Evolutionary conservation across 139 green algal species (phyloP), one percentile per base, ranked within the genome.

Genomic region (Yamagishiella unicocca): DNA sequence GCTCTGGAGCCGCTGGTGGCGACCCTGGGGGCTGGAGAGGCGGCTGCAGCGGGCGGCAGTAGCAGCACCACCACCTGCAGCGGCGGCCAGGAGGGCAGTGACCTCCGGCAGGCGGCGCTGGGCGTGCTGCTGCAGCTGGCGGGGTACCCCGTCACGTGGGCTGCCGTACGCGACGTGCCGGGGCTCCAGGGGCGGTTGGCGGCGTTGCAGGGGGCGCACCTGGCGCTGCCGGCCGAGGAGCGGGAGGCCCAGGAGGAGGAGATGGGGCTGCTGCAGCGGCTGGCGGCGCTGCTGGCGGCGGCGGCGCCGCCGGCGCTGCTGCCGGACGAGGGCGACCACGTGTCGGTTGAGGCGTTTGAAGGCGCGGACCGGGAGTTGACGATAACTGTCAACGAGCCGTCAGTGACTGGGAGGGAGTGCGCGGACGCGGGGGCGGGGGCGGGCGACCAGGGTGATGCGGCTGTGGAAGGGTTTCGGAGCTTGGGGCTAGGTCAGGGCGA

Each of bases 71-170:
- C n/a, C 10, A 42, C n/a, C 64, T 9, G 64, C n/a, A 42, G 10
- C n/a, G 19, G 40, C 24, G 38, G 25, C 14, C 35, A 62, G 35
- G 84, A 90, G 38, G 89, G 91, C 46, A 82, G 76, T 29, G 93
- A 93, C 64, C 45, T 93, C 53, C 88, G 93, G 0, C 58, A 87
- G 21, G 93, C 88, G 24, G 88, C 91, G 2, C 35, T 95, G 72
- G 72, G 67, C 31, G 72, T 91, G 71, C 68, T 92, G 50, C 37
- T 88, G 40, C 70, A 94, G 85, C 54, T 96, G 43, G 84, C 86
- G 14, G 58, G 43, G 0, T 38, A 91, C 31, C 58, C 86, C 31
- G 53, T 79, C 31, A 90, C 81, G 25, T 90, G 89, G 90, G 46
- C 62, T 21, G 66, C 8, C 33, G 79, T 95, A 24, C 40, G 55